Percentiles rank a stretch among this genome's conserved stretches.
These are phyloP conservation scores for Nymphaea thermarum DNA, from an alignment of 164 flowering plant species.

Conservation along the genomic window DNA sequence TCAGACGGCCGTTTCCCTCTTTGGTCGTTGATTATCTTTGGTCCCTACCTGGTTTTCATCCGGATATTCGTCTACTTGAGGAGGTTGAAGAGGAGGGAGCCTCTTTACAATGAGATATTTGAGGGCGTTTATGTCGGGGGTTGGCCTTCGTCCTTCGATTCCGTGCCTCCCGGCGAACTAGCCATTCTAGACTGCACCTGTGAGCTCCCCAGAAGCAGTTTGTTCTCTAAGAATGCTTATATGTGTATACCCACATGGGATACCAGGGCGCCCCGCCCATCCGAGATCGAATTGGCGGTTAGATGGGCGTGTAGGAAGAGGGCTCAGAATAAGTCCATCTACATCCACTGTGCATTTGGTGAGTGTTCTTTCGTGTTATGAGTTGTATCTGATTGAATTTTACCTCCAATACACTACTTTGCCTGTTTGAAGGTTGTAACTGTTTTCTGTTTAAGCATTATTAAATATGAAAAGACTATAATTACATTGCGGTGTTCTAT, in stretches of 20 bases:
- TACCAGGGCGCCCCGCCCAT: constrained; percentile 63
- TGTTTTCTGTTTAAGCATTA: too few species aligned
- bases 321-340: constrained; percentile 49
- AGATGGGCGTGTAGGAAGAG: constrained; percentile 75
- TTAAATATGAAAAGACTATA: too few species aligned
- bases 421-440: too few species aligned
- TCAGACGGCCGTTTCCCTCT: constrained; percentile 64
- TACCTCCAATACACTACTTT: neutral
- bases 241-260: constrained; percentile 83
- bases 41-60: constrained; percentile 52
- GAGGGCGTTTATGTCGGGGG: constrained; percentile 89
- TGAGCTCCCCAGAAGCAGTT: constrained; percentile 56
- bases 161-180: constrained; percentile 64
- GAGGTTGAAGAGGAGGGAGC: constrained; percentile 41
- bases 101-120: constrained; percentile 46
- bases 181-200: constrained; percentile 85
- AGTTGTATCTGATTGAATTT: neutral
- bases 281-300: constrained; percentile 72
- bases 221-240: constrained; percentile 34
- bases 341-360: constrained; percentile 88
- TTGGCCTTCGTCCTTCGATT: constrained; percentile 55
- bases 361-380: constrained; percentile 5
- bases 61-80: constrained; percentile 36
- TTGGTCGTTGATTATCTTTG: constrained; percentile 55
- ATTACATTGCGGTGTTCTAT: too few species aligned